Percentiles rank a stretch among this genome's conserved stretches.
These are phyloP conservation scores for Xanthoceras sorbifolium DNA, from an alignment of 345 rosid genomes.

Conservation along the genomic window DNA sequence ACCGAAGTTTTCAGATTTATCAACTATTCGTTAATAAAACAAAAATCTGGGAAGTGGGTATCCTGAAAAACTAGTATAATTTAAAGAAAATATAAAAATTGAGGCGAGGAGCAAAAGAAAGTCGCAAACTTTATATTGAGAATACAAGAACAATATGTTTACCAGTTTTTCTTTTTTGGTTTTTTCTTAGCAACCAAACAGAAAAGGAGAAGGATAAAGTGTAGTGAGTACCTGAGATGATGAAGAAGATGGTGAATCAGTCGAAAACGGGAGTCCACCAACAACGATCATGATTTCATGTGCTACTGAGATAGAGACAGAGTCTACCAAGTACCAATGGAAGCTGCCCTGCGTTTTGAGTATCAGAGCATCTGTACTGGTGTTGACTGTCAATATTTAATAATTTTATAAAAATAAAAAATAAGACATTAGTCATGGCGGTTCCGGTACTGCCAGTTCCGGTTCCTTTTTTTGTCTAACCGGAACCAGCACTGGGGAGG, in stretches of 20 bases:
- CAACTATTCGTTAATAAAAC: background rate
- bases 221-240: constrained; percentile 29
- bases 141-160: background rate
- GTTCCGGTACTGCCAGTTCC: too few species aligned
- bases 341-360: background rate
- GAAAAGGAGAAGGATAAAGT: background rate
- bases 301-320: constrained; percentile 12
- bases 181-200: background rate
- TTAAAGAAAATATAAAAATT: too few species aligned
- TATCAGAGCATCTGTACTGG: too few species aligned
- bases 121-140: background rate
- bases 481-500: too few species aligned
- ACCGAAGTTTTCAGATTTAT: background rate
- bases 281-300: constrained; percentile 44
- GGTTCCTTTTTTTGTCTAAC: too few species aligned
- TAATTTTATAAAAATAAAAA: too few species aligned
- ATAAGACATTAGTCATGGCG: too few species aligned
- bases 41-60: background rate
- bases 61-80: background rate
- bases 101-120: too few species aligned
- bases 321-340: background rate
- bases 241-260: constrained; percentile 24
- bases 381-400: too few species aligned
- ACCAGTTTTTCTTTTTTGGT: background rate
- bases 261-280: constrained; percentile 24